Base-by-base conservation (phyloP, 1,284 basidiomycete genomes). In the Phlebopus sp. region DNA sequence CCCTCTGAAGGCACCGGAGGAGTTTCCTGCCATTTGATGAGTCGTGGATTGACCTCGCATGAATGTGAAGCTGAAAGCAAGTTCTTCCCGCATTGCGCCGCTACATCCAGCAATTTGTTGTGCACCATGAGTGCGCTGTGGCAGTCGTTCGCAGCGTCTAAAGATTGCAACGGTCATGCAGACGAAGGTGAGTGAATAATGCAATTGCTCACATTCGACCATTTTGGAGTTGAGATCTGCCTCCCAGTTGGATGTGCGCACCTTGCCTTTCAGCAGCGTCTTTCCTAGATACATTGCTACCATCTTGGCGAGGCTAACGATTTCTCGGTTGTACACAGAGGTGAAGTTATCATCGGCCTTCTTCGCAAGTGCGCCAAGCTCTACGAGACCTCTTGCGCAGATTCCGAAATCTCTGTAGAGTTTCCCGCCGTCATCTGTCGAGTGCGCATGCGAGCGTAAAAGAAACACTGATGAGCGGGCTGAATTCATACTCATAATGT, bases 81-180 rank as follows among this genome's bases (percentile, higher is more conserved):
- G n/a, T 48, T 46, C 15, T 58, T 54, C 19, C 55, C 57, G 4
- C 58, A 50, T 7, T 58, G 49, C 8, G 52, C 49, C 0, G 77
- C 75, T 2, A 78, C 64, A 2, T 59, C 59, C 8, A 70, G 47
- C 14, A 84, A 55, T 34, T 56, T 62, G 11, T 70, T 64, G 55
- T 78, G 78, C 15, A 81, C 73, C 58, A 74, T 68, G 15, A 82
- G 54, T 1, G 72, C 72, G 42, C 73, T 76, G 55, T 84, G 75
- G 38, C 73, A 79, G 54, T 84, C 81, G 52, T 83, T 83, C 0
- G 81, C 80, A 1, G 82, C 80, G 52, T 83, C 81, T 82, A 7
- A 41, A 36, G 13, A 17, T 30, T 2, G 32, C 11, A 29, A 8
- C 27, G 34, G 42, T 36, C 35, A 36, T 2, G 13, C 35, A n/a